Percentiles rank a stretch among this genome's conserved stretches.
Conservation (phyloP, 768 basidiomycete species). For the Suillus plorans region DNA sequence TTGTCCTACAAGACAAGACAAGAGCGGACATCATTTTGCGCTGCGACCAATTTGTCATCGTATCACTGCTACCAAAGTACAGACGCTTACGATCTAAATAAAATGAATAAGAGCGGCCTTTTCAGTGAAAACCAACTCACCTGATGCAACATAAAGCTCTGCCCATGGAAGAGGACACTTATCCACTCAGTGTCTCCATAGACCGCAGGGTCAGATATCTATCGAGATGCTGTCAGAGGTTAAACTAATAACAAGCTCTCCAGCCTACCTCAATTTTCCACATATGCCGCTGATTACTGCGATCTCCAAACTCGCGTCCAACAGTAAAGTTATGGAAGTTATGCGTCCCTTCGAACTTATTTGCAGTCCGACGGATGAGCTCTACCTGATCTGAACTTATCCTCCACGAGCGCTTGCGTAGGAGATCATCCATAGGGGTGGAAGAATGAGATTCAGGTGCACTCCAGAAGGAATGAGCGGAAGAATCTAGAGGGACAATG, state of each 20-base stretch:
- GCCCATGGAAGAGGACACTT: conserved; percentile 89
- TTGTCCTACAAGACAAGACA: conserved; percentile 76
- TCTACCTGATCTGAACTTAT: conserved; percentile 52
- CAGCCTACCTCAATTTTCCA: conserved; percentile 71
- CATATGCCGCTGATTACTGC: conserved; percentile 84
- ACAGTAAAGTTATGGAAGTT: conserved; percentile 99
- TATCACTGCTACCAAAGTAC: neutral
- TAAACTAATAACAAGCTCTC: neutral
- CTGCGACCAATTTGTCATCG: conserved; percentile 39
- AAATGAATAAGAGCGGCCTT: conserved; percentile 24
- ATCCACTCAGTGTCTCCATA: conserved; percentile 95
- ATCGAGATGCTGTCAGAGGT: neutral
- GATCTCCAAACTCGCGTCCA: conserved; percentile 79
- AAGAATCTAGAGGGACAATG: conserved; percentile 16
- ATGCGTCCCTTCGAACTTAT: conserved; percentile 82
- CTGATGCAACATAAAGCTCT: conserved; percentile 99
- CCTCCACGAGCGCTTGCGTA: conserved; percentile 74
- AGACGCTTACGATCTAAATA: conserved; percentile 29
- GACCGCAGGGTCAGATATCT: conserved; percentile 86
- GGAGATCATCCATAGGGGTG: conserved; percentile 56
- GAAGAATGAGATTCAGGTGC: conserved; percentile 33
- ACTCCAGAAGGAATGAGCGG: conserved; percentile 64
- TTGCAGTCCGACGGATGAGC: conserved; percentile 52
- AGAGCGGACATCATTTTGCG: conserved; percentile 95
- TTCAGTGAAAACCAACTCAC: conserved; percentile 42